Evolutionary conservation across 345 rosid species (phyloP), one percentile per base, ranked within the genome.

Genomic region (Viola odorata): DNA sequence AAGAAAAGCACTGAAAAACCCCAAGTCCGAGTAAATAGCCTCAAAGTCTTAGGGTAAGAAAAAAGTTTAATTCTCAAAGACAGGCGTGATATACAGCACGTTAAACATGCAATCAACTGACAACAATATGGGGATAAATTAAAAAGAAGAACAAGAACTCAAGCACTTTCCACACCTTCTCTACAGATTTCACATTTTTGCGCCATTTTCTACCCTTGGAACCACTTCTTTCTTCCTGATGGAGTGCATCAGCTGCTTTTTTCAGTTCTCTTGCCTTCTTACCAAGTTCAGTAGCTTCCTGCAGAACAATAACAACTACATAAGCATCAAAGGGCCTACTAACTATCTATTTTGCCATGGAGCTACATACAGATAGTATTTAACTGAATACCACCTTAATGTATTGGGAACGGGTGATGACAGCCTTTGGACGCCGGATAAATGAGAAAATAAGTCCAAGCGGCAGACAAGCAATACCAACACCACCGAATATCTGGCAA

Each of bases 251-350:
- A 70, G 97, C 95, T 57, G 96, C 95, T 76, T 91, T 95, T 75
- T 86, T 95, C 73, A 95, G 64, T 17, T 95, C 99, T 81, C 80
- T 82, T 32, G 99, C 99, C 73, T 91, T 95, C 69, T 95, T 95
- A 71, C 99, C 97, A 49, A 94, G 82, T 69, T 94, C 99, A 17
- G 99, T 94, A 65, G 99, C 99, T 84, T 94, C 99, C 99, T 94
- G 75, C 41, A 82, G 48, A 66, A 65, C 55, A 64, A 45, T 60
- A 5, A 51, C 53, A 63, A 41, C 36, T 38, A 63, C 60, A 61
- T 55, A 58, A 63, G 61, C 38, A 65, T 57, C 14, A 55, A 36
- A 50, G 13, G 63, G 45, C 9, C 12, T 6, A 57, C 8, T 14
- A 13, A 45, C 14, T 37, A 50, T 15, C 16, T 9, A 14, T 36